Conservation (phyloP, 441 rosid genomes). For the Codiaeum variegatum region DNA sequence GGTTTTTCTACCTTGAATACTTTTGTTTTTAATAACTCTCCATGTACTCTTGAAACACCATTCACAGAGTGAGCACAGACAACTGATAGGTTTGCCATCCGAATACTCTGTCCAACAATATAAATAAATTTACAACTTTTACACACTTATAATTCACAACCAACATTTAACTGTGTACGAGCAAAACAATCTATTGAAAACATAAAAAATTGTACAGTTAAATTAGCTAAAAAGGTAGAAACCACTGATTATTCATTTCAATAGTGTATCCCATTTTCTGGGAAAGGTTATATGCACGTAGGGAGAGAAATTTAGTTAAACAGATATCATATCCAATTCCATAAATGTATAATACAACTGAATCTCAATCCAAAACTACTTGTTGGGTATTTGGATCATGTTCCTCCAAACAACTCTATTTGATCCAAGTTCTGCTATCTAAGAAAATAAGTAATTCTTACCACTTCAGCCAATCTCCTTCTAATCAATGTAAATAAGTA, state of each 20-base stretch:
- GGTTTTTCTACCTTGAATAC: constrained; percentile 40
- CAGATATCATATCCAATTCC: not conserved
- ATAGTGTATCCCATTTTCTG: not conserved
- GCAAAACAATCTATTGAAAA: not conserved
- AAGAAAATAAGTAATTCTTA: not conserved
- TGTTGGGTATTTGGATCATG: not conserved
- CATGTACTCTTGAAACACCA: constrained; percentile 50
- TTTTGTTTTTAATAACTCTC: constrained; percentile 39
- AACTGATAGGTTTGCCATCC: constrained; percentile 56
- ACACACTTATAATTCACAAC: not conserved
- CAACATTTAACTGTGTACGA: not conserved
- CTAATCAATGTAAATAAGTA: not conserved
- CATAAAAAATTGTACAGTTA: not conserved
- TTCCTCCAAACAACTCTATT: not conserved
- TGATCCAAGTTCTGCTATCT: not conserved
- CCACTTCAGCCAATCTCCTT: not conserved
- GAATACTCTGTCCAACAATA: constrained; percentile 35
- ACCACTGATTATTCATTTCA: not conserved
- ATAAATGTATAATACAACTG: not conserved
- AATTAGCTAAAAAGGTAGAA: not conserved
- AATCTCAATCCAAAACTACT: not conserved
- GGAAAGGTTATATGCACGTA: not conserved
- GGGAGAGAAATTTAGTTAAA: not conserved
- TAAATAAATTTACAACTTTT: constrained; percentile 7
- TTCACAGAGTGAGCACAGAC: constrained; percentile 50